Base-by-base conservation (phyloP, 352 stramenopile species). In the Vaucheria bursata region DNA sequence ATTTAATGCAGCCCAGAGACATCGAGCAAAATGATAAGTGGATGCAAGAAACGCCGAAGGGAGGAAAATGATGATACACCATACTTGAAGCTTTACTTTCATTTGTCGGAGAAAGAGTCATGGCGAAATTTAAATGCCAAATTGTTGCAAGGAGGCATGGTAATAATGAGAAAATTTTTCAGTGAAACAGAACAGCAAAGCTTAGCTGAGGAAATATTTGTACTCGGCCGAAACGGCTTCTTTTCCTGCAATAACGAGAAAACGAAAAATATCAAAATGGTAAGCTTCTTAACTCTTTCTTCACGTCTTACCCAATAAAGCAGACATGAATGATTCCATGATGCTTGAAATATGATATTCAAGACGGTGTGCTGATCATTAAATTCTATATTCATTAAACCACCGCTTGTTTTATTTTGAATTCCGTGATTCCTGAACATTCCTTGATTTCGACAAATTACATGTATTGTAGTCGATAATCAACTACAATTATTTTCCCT, bases 221-320 rank as follows among this genome's bases (percentile, higher is more conserved):
- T 40, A 6, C 73, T 67, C 5, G 25, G 29, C n/a, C 33, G 32
- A 2, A 75, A 39, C 29, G 77, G 71, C 33, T 82, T 82, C 71
- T 82, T 72, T 45, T 12, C 37, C 12, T 82, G 71, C 77, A 35
- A 81, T 71, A 82, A 82, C 31, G 77, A 82, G 71, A 82, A 82
- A 68, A 82, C 77, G 18, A 80, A 80, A 67, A 59, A 59, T 34
- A 82, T 82, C 69, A 33, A 65, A 6, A 82, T 82, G 77, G 77
- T 82, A 38, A 74, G 45, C 59, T 7, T 34, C 33, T 25, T 25
- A 18, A 25, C 45, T 59, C 12, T 59, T 59, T 59, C 45, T 59
- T 25, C 25, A 25, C 25, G 45, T 59, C 45, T 59, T 59, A 25
- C 12, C 45, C n/a, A n/a, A n/a, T n/a, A n/a, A n/a, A n/a, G n/a